phyloP scores from a whole-genome alignment of 139 green algal species.

The Picochlorum sp. region DNA sequence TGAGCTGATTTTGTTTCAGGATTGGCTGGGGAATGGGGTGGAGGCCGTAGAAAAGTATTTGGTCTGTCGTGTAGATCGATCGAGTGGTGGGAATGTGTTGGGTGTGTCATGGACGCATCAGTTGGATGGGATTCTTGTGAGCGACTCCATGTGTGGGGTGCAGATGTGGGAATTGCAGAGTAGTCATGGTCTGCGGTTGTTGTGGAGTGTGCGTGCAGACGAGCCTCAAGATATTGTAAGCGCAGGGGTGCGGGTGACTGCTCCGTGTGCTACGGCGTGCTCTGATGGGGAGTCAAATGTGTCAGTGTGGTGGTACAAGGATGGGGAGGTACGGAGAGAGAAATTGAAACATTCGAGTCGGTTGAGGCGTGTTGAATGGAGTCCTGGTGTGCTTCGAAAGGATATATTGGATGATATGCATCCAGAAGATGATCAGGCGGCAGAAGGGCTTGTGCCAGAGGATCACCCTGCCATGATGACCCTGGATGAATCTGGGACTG shows the following conservation, averaged over 20 bases:
- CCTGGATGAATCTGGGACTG: constrained; percentile 5
- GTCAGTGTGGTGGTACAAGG: constrained; percentile 25
- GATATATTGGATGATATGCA: constrained; percentile 12
- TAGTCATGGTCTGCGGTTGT: background rate
- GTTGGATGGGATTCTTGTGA: constrained; percentile 24
- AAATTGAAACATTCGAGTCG: constrained; percentile 17
- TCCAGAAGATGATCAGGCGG: background rate
- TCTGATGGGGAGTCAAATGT: constrained; percentile 1
- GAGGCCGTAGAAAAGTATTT: background rate
- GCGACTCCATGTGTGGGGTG: constrained; percentile 2
- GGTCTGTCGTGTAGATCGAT: background rate
- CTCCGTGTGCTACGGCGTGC: constrained; percentile 11
- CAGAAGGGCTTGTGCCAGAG: background rate
- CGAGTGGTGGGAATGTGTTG: background rate
- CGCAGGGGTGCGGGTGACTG: constrained; percentile 11
- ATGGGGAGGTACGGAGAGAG: constrained; percentile 10
- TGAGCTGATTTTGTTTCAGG: background rate
- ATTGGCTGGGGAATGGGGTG: background rate
- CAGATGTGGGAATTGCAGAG: constrained; percentile 18
- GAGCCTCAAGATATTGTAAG: constrained; percentile 12
- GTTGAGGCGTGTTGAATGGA: constrained; percentile 13
- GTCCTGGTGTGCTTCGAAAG: constrained; percentile 22
- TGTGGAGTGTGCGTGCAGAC: constrained; percentile 5
- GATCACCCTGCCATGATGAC: constrained; percentile 30
- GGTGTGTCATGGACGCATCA: constrained; percentile 25